phyloP scores from a whole-genome alignment of 352 stramenopile species.

The Plasmopara muralis region DNA sequence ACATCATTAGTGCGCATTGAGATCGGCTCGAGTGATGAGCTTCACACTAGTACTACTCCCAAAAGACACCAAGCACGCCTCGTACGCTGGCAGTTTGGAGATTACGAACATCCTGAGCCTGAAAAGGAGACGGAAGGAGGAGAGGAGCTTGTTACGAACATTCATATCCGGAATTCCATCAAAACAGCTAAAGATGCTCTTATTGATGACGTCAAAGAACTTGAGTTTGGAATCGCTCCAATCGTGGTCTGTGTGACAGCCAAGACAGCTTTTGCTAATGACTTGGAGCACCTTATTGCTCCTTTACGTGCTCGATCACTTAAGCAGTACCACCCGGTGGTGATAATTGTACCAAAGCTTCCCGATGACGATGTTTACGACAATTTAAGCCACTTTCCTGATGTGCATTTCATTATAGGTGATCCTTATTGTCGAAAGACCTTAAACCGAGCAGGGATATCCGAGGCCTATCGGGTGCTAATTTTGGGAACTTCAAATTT shows the following conservation, averaged over 20 bases:
- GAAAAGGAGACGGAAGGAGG: slow-evolving; percentile 19
- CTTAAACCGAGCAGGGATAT: slow-evolving; percentile 56
- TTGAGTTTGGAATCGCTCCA: slow-evolving; percentile 43
- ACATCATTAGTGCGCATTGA: slow-evolving; percentile 26
- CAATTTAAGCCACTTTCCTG: slow-evolving; percentile 56
- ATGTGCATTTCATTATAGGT: slow-evolving; percentile 68
- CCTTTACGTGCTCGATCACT: slow-evolving; percentile 63
- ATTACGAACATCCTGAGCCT: slow-evolving; percentile 22
- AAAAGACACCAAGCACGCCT: slow-evolving; percentile 27
- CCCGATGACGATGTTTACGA: slow-evolving; percentile 57
- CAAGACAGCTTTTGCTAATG: slow-evolving; percentile 47
- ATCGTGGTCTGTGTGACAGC: slow-evolving; percentile 73
- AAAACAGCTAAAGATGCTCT: slow-evolving; percentile 36
- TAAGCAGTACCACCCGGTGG: slow-evolving; percentile 60
- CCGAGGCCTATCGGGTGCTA: slow-evolving; percentile 56
- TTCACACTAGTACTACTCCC: slow-evolving; percentile 7
- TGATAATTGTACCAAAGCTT: slow-evolving; percentile 55
- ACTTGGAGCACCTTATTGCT: slow-evolving; percentile 73
- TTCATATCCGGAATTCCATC: not conserved
- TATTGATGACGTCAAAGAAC: slow-evolving; percentile 41
- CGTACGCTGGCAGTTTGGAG: slow-evolving; percentile 21
- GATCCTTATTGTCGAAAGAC: slow-evolving; percentile 54
- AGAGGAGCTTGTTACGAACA: slow-evolving; percentile 13
- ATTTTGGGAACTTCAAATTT: slow-evolving; percentile 63
- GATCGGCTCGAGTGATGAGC: slow-evolving; percentile 15